Conservation (phyloP, 202 grass and related monocot species). For the Hordeum pubiflorum region DNA sequence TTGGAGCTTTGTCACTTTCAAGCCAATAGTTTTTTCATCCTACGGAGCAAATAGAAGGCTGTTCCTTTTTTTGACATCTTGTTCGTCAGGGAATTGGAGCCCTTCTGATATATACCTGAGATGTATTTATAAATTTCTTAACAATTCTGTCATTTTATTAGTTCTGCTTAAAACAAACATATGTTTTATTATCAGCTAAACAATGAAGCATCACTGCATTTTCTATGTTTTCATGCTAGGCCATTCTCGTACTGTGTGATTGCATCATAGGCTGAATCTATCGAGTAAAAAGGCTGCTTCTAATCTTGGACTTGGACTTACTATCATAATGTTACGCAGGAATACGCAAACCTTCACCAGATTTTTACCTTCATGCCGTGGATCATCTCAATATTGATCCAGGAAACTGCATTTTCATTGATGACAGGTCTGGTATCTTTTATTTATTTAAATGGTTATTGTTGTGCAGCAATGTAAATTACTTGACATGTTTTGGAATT, state of each 20-base stretch:
- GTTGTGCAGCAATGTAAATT: not conserved
- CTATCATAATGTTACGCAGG: constrained; percentile 27
- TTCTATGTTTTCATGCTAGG: not conserved
- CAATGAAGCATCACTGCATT: not conserved
- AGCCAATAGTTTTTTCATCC: not conserved
- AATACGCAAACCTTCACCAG: constrained; percentile 59
- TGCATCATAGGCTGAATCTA: not conserved
- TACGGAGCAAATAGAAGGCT: not conserved
- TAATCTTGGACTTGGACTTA: not conserved
- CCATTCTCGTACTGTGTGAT: not conserved
- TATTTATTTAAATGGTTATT: constrained; percentile 6
- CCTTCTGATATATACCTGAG: not conserved
- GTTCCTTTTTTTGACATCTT: not conserved
- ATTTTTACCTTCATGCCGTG: constrained; percentile 51
- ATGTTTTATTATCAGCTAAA: not conserved
- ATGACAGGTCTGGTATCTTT: constrained; percentile 57
- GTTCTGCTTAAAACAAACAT: not conserved
- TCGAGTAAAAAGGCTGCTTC: not conserved
- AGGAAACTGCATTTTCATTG: constrained; percentile 66
- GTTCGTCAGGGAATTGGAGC: not conserved
- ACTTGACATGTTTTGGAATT: constrained; percentile 14
- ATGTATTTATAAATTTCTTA: not conserved
- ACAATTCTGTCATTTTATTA: not conserved
- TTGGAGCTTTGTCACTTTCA: not conserved
- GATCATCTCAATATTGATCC: constrained; percentile 53